Evolutionary conservation across 306 rosid genomes (phyloP), one percentile per base, ranked within the genome.

Genomic region (Fragaria nilgerrensis): DNA sequence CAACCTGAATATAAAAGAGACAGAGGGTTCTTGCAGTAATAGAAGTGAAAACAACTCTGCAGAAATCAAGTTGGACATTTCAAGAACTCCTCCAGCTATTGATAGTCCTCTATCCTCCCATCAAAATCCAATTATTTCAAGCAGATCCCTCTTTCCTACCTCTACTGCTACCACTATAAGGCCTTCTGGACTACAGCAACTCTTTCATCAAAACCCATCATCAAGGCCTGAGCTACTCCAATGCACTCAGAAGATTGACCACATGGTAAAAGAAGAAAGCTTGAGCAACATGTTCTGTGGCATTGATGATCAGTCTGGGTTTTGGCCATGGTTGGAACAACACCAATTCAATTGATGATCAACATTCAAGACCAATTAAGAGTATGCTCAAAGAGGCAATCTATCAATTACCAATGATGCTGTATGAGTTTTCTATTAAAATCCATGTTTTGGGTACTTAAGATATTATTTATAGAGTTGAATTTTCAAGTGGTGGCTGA

Each of bases 241-340:
- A 41, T 79, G 88, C 88, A 37, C 70, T 19, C 94, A 89, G 70
- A 89, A 92, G 87, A 74, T 86, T 58, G 92, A 91, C 68, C 96
- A 92, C 20, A 83, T 88, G 49, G 90, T 81, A 67, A 92, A 91
- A 84, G 97, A 96, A 84, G 99, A 93, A 80, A 89, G 86, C 83
- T 53, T 88, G 47, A 89, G 89, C 86, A 96, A 79, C 88, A 92
- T 96, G 97, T 96, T 96, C 69, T 88, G 94, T 75, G 86, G 86
- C 41, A 93, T 96, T 71, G 99, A 96, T 80, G 98, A 96, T 65
- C 99, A 96, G 70, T 84, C 99, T 58, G 96, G 94, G 22, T 90
- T 96, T 75, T 96, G 99, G 99, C 99, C 99, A 44, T 96, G 98
- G 99, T 86, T 96, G 97, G 99, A 96, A 86, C 90, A 90, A 15